Evolutionary conservation across 148 eudicot genomes (phyloP).

Genomic region (Rhododendron simsii): DNA sequence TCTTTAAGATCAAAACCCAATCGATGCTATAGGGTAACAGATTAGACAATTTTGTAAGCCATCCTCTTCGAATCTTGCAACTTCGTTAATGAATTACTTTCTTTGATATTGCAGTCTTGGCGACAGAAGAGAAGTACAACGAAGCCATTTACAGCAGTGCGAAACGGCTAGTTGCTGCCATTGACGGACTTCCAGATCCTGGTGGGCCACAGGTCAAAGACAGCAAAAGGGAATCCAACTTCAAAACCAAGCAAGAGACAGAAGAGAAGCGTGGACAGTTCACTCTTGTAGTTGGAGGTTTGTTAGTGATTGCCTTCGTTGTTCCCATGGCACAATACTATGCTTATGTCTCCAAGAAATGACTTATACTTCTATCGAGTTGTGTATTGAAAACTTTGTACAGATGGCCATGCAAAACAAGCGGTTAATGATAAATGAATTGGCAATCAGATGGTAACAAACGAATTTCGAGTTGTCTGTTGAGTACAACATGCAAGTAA

Average conservation of each 20-base stretch:
- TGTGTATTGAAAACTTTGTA: conserved; percentile 31
- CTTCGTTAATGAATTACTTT: background rate
- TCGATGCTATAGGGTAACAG: background rate
- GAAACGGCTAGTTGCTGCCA: conserved; percentile 83
- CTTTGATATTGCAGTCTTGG: conserved; percentile 60
- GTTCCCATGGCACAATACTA: conserved; percentile 99
- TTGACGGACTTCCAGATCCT: conserved; percentile 93
- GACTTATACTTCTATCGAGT: conserved; percentile 11
- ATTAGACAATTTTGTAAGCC: background rate
- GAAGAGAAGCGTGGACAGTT: conserved; percentile 96
- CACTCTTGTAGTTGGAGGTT: conserved; percentile 92
- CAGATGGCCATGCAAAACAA: conserved; percentile 30
- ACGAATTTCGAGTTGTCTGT: conserved; percentile 9
- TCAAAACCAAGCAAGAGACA: conserved; percentile 89
- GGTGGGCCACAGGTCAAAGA: conserved; percentile 82
- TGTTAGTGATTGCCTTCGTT: conserved; percentile 87
- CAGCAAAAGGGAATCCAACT: conserved; percentile 90
- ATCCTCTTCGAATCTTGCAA: background rate
- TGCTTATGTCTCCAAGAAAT: conserved; percentile 89
- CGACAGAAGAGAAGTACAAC: conserved; percentile 95
- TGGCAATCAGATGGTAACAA: background rate
- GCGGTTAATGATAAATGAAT: conserved; percentile 19
- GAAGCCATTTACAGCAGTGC: conserved; percentile 84
- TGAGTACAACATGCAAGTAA: background rate
- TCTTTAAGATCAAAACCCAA: background rate